Evolutionary conservation across 108 stramenopile species (phyloP).

Genomic region (Conticribra guillardii): DNA sequence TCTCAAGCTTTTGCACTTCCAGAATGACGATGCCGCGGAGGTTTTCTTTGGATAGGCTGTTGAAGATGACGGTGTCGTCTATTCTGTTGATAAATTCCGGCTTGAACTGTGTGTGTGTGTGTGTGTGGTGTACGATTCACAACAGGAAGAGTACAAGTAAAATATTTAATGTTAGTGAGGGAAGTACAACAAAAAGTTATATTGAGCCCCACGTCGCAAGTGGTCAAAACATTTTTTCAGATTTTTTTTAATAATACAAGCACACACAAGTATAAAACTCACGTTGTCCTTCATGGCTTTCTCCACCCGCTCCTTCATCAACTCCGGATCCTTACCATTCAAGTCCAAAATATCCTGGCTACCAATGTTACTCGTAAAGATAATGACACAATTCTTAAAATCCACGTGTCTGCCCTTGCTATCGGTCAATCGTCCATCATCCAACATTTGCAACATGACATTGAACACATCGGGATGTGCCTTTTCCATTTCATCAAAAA

Average conservation of each 20-base stretch:
- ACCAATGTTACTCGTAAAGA: constrained; percentile 97
- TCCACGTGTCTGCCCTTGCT: constrained; percentile 94
- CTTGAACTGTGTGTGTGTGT: constrained; percentile 59
- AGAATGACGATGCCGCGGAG: constrained; percentile 92
- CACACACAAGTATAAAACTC: constrained; percentile 5
- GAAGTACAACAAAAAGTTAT: too few species aligned
- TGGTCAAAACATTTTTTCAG: too few species aligned
- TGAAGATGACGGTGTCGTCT: constrained; percentile 97
- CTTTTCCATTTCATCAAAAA: constrained; percentile 99
- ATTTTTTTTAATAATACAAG: not conserved
- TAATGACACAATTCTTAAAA: constrained; percentile 95
- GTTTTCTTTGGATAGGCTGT: constrained; percentile 80
- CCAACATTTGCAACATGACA: constrained; percentile 95
- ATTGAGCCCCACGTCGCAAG: too few species aligned
- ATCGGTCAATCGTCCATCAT: constrained; percentile 98
- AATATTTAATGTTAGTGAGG: too few species aligned
- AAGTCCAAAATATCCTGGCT: constrained; percentile 90
- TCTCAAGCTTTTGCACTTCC: constrained; percentile 71
- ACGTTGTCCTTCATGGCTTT: constrained; percentile 80
- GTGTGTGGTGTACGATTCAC: not conserved
- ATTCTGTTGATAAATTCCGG: constrained; percentile 99
- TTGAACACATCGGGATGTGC: constrained; percentile 99
- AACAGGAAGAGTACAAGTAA: not conserved
- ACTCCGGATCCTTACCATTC: constrained; percentile 58
- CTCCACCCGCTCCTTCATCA: constrained; percentile 72